phyloP scores from a whole-genome alignment of 148 eudicot genomes.

The Polygonum maritimum region DNA sequence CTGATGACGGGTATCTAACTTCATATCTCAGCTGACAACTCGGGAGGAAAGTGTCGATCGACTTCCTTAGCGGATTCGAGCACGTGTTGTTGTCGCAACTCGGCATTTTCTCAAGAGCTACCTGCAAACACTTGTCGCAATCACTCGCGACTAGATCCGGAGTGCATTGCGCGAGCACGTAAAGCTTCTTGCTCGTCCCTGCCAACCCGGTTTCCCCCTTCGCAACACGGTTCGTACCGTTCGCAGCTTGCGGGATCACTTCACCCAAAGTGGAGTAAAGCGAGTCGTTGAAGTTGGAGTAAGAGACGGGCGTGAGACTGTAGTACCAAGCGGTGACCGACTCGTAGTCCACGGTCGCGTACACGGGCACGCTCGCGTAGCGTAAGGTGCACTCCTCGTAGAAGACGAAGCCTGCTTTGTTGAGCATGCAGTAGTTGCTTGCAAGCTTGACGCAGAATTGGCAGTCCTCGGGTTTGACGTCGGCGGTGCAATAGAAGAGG shows the following conservation, averaged over 20 bases:
- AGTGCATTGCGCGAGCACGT: neutral
- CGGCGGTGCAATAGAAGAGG: neutral
- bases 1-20: neutral
- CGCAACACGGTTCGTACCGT: neutral
- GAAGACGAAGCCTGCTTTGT: neutral
- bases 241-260: neutral
- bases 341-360: neutral
- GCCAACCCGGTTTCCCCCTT: neutral
- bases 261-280: neutral
- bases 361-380: neutral
- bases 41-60: neutral
- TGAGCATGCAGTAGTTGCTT: neutral
- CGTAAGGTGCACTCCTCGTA: slow-evolving; percentile 5
- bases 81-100: neutral
- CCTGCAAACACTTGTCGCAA: neutral
- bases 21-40: slow-evolving; percentile 1
- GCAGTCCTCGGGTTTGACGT: neutral
- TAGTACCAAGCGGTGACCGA: neutral
- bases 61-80: neutral
- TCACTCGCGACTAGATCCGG: slow-evolving; percentile 3
- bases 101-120: neutral
- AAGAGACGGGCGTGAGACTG: neutral
- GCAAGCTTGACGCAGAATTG: neutral
- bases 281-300: neutral
- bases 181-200: neutral